Conservation (phyloP, 768 basidiomycete genomes). For the Pleurotus giganteus region DNA sequence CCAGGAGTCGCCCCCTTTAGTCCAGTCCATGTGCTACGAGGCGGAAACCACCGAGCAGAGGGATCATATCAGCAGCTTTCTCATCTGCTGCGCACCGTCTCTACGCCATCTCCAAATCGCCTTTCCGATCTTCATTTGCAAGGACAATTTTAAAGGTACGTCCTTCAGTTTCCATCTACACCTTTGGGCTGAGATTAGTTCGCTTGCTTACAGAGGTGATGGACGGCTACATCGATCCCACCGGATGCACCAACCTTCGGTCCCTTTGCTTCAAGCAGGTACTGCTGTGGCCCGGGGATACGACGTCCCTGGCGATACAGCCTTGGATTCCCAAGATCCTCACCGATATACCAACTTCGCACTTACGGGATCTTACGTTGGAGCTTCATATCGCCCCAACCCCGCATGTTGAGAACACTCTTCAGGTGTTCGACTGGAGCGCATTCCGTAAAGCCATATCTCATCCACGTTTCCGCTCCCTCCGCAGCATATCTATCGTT, state of each 20-base stretch:
- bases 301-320: not conserved
- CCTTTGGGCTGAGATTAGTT: not conserved
- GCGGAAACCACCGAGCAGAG: not conserved
- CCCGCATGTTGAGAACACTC: not conserved
- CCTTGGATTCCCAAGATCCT: not conserved
- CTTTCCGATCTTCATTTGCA: not conserved
- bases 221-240: not conserved
- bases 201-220: not conserved
- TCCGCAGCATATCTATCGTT: conserved; percentile 2
- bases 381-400: not conserved
- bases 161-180: not conserved
- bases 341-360: not conserved
- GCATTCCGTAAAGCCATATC: not conserved
- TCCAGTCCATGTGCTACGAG: not conserved
- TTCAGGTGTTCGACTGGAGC: conserved; percentile 5
- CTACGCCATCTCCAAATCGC: not conserved
- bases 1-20: not conserved
- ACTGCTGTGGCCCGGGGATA: not conserved
- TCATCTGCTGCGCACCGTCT: not conserved
- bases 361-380: not conserved
- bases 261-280: conserved; percentile 5
- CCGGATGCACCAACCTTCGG: not conserved
- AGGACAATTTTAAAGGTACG: not conserved
- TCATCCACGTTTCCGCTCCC: not conserved
- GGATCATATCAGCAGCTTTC: not conserved